These are phyloP conservation scores for Hypericum androsaemum DNA, from an alignment of 345 rosid species.

Conservation along the genomic window DNA sequence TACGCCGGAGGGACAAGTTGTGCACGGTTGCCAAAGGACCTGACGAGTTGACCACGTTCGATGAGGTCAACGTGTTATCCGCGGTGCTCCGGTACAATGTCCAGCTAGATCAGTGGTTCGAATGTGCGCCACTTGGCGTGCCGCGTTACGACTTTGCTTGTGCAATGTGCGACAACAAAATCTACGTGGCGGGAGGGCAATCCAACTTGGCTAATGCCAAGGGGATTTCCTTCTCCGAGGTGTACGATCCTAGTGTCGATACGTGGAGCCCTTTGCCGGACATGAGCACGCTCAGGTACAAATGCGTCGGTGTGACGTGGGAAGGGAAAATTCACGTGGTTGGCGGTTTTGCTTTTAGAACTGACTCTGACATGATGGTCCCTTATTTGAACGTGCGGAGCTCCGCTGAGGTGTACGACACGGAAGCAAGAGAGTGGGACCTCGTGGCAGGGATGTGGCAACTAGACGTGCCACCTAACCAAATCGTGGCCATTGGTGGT, in stretches of 20 bases:
- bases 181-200: constrained; percentile 8
- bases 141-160: constrained; percentile 3
- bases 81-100: constrained; percentile 1
- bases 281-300: constrained; percentile 5
- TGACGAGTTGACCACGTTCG: constrained; percentile 8
- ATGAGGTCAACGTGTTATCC: constrained; percentile 5
- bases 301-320: constrained; percentile 6
- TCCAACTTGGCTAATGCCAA: not conserved
- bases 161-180: not conserved
- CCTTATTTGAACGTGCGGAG: constrained; percentile 2
- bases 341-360: constrained; percentile 1
- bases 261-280: not conserved
- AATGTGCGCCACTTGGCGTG: not conserved
- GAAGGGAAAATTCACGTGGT: constrained; percentile 5
- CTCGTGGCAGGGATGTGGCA: constrained; percentile 5
- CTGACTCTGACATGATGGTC: not conserved
- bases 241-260: not conserved
- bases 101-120: not conserved
- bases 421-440: not conserved
- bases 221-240: constrained; percentile 5
- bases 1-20: constrained; percentile 17
- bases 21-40: not conserved
- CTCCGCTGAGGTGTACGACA: constrained; percentile 6
- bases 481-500: constrained; percentile 1
- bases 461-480: constrained; percentile 7